A percentile compares a stretch with the other conserved stretches of the same genome.
These are phyloP conservation scores for Amborella trichopoda DNA, from an alignment of 164 flowering plant species.

Conservation along the genomic window DNA sequence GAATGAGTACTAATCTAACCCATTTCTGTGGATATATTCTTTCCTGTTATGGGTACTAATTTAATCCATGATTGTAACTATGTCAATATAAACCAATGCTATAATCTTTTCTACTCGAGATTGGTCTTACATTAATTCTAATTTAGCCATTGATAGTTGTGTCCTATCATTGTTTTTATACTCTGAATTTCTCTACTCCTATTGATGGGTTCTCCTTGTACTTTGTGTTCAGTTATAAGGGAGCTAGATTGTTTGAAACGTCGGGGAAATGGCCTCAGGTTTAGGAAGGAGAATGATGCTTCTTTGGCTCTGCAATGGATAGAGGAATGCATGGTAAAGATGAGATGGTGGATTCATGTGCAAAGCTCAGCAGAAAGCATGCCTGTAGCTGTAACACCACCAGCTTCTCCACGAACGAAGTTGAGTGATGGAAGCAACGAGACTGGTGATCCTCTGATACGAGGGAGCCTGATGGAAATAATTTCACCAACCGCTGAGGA, in stretches of 20 bases:
- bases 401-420: constrained; percentile 39
- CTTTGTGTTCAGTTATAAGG: constrained; percentile 55
- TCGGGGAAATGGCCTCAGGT: constrained; percentile 36
- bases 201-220: no score
- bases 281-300: constrained; percentile 40
- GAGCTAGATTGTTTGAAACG: constrained; percentile 59
- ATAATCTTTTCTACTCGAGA: no score
- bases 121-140: no score
- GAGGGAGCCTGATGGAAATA: constrained; percentile 26
- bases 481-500: constrained; percentile 70
- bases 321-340: constrained; percentile 55
- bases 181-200: no score
- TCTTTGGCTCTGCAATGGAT: constrained; percentile 65
- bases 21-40: no score
- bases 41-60: no score
- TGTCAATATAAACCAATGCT: no score
- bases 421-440: constrained; percentile 20
- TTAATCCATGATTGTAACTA: no score
- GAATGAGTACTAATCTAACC: no score
- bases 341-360: constrained; percentile 81
- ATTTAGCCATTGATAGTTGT: no score
- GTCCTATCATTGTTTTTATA: no score
- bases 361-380: constrained; percentile 47
- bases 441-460: constrained; percentile 1
- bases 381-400: constrained; percentile 64